Evolutionary conservation across 768 basidiomycete species (phyloP).

Genomic region (Lactifluus hygrophoroides): DNA sequence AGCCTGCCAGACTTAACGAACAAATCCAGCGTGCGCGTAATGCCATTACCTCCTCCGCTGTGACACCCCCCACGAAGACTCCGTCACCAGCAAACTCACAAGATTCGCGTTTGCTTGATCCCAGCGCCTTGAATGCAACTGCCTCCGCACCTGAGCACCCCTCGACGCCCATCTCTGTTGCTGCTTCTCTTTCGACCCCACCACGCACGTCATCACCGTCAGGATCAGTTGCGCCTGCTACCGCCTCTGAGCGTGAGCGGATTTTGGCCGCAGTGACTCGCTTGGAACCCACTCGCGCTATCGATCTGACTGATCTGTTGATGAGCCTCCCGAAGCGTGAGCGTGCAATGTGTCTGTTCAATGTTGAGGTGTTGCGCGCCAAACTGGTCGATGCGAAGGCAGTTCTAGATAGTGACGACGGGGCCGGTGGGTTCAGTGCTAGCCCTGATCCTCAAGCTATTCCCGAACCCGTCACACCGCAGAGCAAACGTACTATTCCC

Average conservation of each 20-base stretch:
- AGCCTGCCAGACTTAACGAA: conserved; percentile 53
- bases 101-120: conserved; percentile 62
- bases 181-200: conserved; percentile 67
- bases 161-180: conserved; percentile 74
- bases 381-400: conserved; percentile 79
- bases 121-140: conserved; percentile 55
- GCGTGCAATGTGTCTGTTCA: conserved; percentile 87
- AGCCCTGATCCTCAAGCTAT: conserved; percentile 20
- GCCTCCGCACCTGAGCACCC: conserved; percentile 89
- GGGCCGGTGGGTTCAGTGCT: conserved; percentile 35
- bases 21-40: conserved; percentile 41
- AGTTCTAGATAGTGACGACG: conserved; percentile 69
- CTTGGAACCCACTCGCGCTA: conserved; percentile 51
- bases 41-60: conserved; percentile 24
- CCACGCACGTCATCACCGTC: conserved; percentile 78
- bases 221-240: conserved; percentile 44
- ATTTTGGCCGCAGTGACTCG: conserved; percentile 57
- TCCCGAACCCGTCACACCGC: conserved; percentile 47
- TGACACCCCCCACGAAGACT: conserved; percentile 42
- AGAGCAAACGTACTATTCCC: conserved; percentile 38
- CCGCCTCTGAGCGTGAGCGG: conserved; percentile 60
- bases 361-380: conserved; percentile 62
- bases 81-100: conserved; percentile 53
- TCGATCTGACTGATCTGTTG: conserved; percentile 65
- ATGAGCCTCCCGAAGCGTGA: conserved; percentile 86